Evolutionary conservation across 1,139 yeast genomes (phyloP).

Genomic region (Pichia norvegensis): DNA sequence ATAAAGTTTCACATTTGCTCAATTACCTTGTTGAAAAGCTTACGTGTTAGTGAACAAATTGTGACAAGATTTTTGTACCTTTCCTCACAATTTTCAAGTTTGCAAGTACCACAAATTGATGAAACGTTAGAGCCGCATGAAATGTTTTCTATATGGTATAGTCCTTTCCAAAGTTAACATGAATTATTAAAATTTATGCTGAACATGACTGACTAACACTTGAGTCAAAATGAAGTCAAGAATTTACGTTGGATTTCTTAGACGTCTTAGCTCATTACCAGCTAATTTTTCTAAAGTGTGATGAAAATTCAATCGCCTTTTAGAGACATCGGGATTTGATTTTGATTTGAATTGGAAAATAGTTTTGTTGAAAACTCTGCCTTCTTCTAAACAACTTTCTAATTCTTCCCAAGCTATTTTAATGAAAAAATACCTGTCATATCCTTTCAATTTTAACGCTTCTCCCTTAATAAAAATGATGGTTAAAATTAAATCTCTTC

Average conservation of each 20-base stretch:
- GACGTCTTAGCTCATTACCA: background rate
- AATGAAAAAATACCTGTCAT: background rate
- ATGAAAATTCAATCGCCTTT: background rate
- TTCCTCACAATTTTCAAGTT: no score
- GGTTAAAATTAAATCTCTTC: background rate
- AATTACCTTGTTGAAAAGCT: no score
- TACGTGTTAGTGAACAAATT: no score
- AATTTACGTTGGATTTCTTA: background rate
- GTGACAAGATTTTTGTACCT: no score
- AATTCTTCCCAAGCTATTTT: background rate
- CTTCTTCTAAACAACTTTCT: background rate
- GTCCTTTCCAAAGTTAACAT: no score
- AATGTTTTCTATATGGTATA: no score
- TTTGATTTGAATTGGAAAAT: background rate
- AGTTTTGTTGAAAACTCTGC: background rate
- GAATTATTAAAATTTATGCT: no score
- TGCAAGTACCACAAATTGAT: no score
- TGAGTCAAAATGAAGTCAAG: no score
- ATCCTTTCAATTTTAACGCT: background rate
- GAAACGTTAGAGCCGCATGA: no score
- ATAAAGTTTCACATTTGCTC: no score
- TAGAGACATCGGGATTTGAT: background rate
- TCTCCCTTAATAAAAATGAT: background rate
- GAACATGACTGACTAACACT: no score
- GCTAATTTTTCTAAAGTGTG: background rate